Evolutionary conservation across 169 alveolate species (phyloP), one percentile per base, ranked within the genome.

Genomic region (Plasmodium yoelii): DNA sequence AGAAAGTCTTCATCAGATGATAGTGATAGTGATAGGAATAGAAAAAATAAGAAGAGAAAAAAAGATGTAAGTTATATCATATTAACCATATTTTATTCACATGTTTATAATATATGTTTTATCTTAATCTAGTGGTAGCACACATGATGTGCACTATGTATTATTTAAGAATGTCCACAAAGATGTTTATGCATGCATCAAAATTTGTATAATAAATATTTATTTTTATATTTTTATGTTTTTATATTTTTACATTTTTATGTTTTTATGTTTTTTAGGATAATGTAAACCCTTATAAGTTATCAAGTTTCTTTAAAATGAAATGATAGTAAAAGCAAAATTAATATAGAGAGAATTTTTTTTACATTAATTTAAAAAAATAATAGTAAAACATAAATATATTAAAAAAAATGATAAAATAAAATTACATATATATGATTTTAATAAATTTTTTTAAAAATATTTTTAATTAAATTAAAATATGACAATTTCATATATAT

Each of bases 251-350:
- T n/a, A n/a, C n/a, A n/a, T n/a, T 64, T 19, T 65, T 44, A 24
- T 44, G 8, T 56, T 22, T 15, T 82, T 72, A 46, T 28, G 9
- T 55, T 84, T 73, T 71, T 51, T 24, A 84, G 91, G 87, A 56
- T 34, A 46, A 61, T 69, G 60, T 69, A 44, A 84, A 84, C 64
- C 91, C 91, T 22, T 69, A 44, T 69, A 84, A 84, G 24, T 51
- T 84, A 70, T 84, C 91, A 61, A 63, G 63, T 61, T 84, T 84
- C 47, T 84, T 84, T 69, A 84, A 70, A 84, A 84, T 84, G 91
- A 84, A 84, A 34, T 84, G 68, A 80, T 51, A 39, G 61, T 7
- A 59, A 46, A 51, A 73, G 18, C 13, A 19, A 59, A 63, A 59
- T 19, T 22, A 65, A 65, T 65, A 39, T 65, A 39, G 13, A 65